Conservation (phyloP, 139 green algal genomes). For the Haematococcus sp. region DNA sequence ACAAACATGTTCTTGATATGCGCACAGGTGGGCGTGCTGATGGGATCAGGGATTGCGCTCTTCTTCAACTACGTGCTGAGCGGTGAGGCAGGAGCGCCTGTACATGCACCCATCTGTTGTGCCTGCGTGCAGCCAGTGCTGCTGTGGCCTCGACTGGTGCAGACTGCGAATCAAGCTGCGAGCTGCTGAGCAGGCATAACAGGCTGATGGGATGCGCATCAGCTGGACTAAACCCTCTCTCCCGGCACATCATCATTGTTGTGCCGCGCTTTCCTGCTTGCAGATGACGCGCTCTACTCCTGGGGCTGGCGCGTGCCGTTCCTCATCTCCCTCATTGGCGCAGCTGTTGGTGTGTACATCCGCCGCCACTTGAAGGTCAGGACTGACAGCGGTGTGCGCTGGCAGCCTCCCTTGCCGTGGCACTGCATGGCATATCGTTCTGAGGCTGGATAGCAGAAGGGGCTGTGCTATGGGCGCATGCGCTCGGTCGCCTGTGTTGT, state of each 20-base stretch:
- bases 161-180: too few relatives aligned
- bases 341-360: conserved; percentile 36
- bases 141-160: too few relatives aligned
- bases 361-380: conserved; percentile 13
- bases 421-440: background rate
- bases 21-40: conserved; percentile 24
- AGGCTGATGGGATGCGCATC: too few relatives aligned
- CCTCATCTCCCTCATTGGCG: conserved; percentile 29
- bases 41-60: conserved; percentile 28
- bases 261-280: too few relatives aligned
- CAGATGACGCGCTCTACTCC: conserved; percentile 17
- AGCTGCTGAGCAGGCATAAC: too few relatives aligned
- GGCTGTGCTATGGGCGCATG: too few relatives aligned
- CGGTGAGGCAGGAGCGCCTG: background rate
- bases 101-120: too few relatives aligned
- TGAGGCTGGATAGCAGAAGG: too few relatives aligned
- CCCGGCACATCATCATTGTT: too few relatives aligned
- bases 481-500: background rate
- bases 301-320: conserved; percentile 49
- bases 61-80: conserved; percentile 25
- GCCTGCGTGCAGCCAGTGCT: too few relatives aligned
- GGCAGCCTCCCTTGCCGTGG: background rate
- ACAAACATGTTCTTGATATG: background rate
- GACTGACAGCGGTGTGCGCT: background rate
- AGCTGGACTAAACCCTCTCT: too few relatives aligned